Evolutionary conservation across 371 early-diverging fungal genomes (phyloP).

Genomic region (Racocetra persica): DNA sequence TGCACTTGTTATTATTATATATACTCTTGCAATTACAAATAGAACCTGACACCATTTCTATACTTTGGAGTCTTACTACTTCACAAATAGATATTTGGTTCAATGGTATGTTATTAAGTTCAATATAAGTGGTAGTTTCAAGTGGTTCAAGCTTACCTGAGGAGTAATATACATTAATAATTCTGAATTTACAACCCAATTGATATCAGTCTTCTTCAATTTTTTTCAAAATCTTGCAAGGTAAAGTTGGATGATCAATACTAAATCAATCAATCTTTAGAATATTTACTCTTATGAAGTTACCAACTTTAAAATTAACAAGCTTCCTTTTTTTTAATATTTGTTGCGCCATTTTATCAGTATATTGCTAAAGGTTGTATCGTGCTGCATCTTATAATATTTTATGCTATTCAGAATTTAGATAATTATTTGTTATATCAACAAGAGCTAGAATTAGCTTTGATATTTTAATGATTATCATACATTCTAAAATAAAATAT

Average conservation of each 20-base stretch:
- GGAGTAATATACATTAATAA: not conserved
- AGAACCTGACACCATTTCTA: not conserved
- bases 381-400: not conserved
- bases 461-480: too few species aligned
- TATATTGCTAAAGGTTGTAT: not conserved
- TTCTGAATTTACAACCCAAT: not conserved
- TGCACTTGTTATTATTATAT: conserved; percentile 1
- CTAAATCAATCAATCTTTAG: conserved; percentile 22
- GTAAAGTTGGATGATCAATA: not conserved
- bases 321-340: not conserved
- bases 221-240: conserved; percentile 18
- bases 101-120: not conserved
- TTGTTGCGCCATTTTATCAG: not conserved
- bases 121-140: not conserved
- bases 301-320: not conserved
- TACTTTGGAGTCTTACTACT: conserved; percentile 8
- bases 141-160: not conserved
- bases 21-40: too few species aligned
- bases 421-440: too few species aligned
- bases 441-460: too few species aligned
- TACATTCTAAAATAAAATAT: too few species aligned
- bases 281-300: not conserved
- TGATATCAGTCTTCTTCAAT: not conserved
- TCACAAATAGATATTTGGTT: conserved; percentile 8
- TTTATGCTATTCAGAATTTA: not conserved